phyloP scores from a whole-genome alignment of 805 yeast genomes.

The Candida multigemmis region DNA sequence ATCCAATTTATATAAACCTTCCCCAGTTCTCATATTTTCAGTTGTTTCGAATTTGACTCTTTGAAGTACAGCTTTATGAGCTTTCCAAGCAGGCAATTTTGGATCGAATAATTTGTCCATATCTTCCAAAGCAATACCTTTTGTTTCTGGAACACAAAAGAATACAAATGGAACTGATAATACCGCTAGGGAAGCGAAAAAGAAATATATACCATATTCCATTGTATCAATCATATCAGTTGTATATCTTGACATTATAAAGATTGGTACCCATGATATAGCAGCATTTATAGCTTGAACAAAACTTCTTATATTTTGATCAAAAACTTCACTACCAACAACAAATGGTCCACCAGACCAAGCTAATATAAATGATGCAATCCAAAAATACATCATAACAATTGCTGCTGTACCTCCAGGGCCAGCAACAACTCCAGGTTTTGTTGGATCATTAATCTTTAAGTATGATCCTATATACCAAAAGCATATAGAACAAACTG shows the following conservation, averaged over 20 bases:
- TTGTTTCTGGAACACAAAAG: slow-evolving; percentile 29
- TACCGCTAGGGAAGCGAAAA: slow-evolving; percentile 24
- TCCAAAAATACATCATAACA: slow-evolving; percentile 33
- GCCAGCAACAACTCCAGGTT: slow-evolving; percentile 20
- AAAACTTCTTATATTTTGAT: slow-evolving; percentile 30
- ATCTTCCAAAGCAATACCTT: slow-evolving; percentile 22
- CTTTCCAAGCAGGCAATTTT: slow-evolving; percentile 12
- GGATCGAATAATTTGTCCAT: slow-evolving; percentile 15
- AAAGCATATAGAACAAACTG: slow-evolving; percentile 24
- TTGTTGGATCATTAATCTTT: slow-evolving; percentile 23
- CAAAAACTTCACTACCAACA: slow-evolving; percentile 29
- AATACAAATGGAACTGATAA: slow-evolving; percentile 27
- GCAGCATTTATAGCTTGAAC: slow-evolving; percentile 33
- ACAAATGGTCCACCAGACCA: slow-evolving; percentile 35
- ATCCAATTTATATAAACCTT: background rate
- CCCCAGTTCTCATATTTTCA: background rate
- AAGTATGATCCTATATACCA: slow-evolving; percentile 32
- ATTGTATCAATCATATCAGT: slow-evolving; percentile 23
- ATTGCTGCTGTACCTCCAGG: slow-evolving; percentile 32
- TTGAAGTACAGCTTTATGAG: slow-evolving; percentile 10
- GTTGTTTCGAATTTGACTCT: background rate
- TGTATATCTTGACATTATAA: slow-evolving; percentile 26
- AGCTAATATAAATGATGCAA: slow-evolving; percentile 29
- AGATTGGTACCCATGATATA: slow-evolving; percentile 30
- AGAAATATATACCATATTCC: slow-evolving; percentile 28